Percentiles rank a stretch among this genome's conserved stretches.
phyloP scores from a whole-genome alignment of 2,329 filamentous ascomycete species.

The Madurella mycetomatis region DNA sequence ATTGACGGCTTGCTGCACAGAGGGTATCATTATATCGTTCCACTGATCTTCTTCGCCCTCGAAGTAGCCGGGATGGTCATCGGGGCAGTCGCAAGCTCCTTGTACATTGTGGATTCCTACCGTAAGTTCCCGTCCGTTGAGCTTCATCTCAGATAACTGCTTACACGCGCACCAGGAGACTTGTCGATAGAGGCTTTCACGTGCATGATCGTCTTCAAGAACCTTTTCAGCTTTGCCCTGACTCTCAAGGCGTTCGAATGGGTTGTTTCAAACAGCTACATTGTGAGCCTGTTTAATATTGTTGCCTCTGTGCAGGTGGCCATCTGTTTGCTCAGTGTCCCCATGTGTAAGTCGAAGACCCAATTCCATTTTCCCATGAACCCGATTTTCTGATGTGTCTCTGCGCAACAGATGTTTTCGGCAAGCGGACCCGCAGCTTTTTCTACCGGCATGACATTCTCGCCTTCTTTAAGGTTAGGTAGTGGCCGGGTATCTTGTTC shows the following conservation, averaged over 20 bases:
- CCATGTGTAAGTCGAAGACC: slow-evolving; percentile 62
- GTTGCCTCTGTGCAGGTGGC: slow-evolving; percentile 73
- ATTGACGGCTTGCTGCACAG: slow-evolving; percentile 51
- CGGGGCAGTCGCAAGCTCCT: slow-evolving; percentile 75
- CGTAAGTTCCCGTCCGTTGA: slow-evolving; percentile 47
- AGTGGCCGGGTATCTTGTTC: not conserved
- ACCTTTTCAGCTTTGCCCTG: slow-evolving; percentile 82
- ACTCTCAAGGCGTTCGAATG: slow-evolving; percentile 83
- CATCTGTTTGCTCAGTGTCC: slow-evolving; percentile 69
- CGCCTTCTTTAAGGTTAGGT: slow-evolving; percentile 36
- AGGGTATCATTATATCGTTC: slow-evolving; percentile 66
- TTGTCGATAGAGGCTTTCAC: slow-evolving; percentile 86
- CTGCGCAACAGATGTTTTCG: slow-evolving; percentile 60
- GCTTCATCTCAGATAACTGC: not conserved
- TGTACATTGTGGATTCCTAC: slow-evolving; percentile 93
- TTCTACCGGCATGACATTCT: slow-evolving; percentile 73
- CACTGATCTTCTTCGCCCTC: slow-evolving; percentile 77
- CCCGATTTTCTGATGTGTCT: not conserved
- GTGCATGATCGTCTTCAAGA: slow-evolving; percentile 88
- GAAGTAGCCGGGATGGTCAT: slow-evolving; percentile 89
- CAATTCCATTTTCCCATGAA: not conserved
- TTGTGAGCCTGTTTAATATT: slow-evolving; percentile 55
- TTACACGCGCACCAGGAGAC: slow-evolving; percentile 49
- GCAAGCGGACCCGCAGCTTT: slow-evolving; percentile 71
- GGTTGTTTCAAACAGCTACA: slow-evolving; percentile 64